These are phyloP conservation scores for Biscogniauxia mediterranea DNA, from an alignment of 2,329 filamentous ascomycete genomes.

Conservation along the genomic window DNA sequence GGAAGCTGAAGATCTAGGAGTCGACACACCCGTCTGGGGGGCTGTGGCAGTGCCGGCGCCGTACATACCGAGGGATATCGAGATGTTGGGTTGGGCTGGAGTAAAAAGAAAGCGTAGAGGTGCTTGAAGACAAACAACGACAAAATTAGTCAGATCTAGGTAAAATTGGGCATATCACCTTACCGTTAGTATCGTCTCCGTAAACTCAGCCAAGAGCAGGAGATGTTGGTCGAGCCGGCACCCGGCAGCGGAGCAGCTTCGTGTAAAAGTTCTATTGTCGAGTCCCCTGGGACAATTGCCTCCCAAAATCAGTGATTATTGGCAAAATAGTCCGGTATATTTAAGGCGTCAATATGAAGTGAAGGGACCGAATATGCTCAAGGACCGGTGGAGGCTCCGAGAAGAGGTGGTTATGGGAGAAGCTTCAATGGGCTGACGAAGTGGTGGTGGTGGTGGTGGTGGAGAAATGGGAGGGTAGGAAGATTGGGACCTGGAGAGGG, in stretches of 20 bases:
- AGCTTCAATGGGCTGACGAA: not conserved
- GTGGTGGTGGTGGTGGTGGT: too few species aligned
- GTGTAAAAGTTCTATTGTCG: not conserved
- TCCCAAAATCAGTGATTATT: not conserved
- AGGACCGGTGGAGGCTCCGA: too few species aligned
- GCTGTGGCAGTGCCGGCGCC: slow-evolving; percentile 78
- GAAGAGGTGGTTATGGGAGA: not conserved
- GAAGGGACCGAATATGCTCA: not conserved
- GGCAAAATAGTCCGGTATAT: not conserved
- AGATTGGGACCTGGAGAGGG: not conserved
- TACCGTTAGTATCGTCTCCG: slow-evolving; percentile 31
- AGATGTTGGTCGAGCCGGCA: slow-evolving; percentile 19
- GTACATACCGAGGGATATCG: slow-evolving; percentile 70
- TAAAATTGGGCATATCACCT: slow-evolving; percentile 5
- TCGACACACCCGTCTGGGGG: slow-evolving; percentile 94
- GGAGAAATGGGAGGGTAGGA: not conserved
- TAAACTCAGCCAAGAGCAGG: slow-evolving; percentile 42
- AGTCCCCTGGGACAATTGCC: not conserved
- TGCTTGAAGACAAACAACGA: not conserved
- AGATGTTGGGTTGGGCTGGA: slow-evolving; percentile 1
- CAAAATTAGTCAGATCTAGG: not conserved
- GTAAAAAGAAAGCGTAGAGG: not conserved
- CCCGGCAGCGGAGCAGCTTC: not conserved
- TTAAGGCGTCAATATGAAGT: not conserved
- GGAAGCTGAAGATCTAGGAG: slow-evolving; percentile 88